A percentile compares a stretch with the other conserved stretches of the same genome.
Evolutionary conservation across 1,284 basidiomycete genomes (phyloP).

Genomic region (Apiotrichum laibachii): DNA sequence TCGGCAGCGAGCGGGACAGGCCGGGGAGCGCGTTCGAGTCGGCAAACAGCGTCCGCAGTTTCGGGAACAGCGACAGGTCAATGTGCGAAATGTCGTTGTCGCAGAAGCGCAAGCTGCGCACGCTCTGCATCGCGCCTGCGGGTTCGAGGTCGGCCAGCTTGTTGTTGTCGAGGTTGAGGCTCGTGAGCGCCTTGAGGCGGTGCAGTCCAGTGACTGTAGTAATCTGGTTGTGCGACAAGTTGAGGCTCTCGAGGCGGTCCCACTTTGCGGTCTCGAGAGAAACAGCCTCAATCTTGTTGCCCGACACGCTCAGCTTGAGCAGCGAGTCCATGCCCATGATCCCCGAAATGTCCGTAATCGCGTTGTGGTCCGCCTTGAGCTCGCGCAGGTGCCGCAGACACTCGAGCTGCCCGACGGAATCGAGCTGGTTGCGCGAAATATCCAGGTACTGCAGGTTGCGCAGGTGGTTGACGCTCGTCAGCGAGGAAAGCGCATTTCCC

Average conservation of each 20-base stretch:
- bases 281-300: conserved; percentile 67
- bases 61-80: conserved; percentile 65
- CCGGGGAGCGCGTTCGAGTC: conserved; percentile 75
- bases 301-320: conserved; percentile 75
- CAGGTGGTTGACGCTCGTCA: conserved; percentile 87
- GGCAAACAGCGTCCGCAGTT: conserved; percentile 84
- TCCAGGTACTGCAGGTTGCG: conserved; percentile 83
- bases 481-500: conserved; percentile 75
- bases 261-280: conserved; percentile 67
- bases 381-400: conserved; percentile 83
- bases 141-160: conserved; percentile 39
- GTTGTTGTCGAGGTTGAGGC: conserved; percentile 80
- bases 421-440: conserved; percentile 84
- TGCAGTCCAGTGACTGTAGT: conserved; percentile 61
- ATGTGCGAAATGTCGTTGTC: conserved; percentile 72
- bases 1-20: conserved; percentile 53
- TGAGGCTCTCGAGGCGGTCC: conserved; percentile 76
- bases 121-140: conserved; percentile 56
- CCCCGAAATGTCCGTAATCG: conserved; percentile 71
- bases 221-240: conserved; percentile 76
- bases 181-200: conserved; percentile 62
- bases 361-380: conserved; percentile 81
- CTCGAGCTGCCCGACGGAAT: conserved; percentile 77
- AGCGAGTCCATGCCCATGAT: conserved; percentile 75
- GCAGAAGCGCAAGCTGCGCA: conserved; percentile 82